Evolutionary conservation across 2,329 filamentous ascomycete genomes (phyloP).

Genomic region (Sarocladiaceae sp.): DNA sequence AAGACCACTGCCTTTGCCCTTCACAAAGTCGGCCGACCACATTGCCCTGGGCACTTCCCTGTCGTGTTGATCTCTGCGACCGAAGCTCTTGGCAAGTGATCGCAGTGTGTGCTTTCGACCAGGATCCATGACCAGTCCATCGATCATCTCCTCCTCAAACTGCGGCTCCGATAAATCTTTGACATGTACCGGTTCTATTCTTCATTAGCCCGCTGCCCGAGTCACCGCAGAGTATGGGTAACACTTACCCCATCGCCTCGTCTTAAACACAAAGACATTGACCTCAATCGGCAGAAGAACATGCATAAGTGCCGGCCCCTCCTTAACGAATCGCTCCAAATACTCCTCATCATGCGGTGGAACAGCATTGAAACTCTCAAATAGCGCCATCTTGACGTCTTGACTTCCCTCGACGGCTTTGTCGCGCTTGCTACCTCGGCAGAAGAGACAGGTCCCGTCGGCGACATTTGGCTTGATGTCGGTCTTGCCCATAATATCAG

Average conservation of each 20-base stretch:
- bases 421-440: not conserved
- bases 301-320: not conserved
- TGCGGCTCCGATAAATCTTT: conserved; percentile 18
- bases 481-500: not conserved
- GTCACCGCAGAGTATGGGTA: not conserved
- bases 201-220: conserved; percentile 12
- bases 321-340: not conserved
- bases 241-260: not conserved
- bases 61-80: conserved; percentile 15
- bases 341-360: not conserved
- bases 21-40: conserved; percentile 20
- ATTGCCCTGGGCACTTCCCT: conserved; percentile 11
- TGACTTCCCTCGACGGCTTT: not conserved
- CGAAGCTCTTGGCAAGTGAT: conserved; percentile 23
- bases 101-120: conserved; percentile 20
- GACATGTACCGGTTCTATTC: conserved; percentile 21
- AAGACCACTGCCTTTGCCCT: conserved; percentile 19
- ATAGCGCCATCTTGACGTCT: not conserved
- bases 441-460: not conserved
- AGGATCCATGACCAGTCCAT: conserved; percentile 24
- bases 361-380: not conserved
- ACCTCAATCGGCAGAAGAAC: not conserved
- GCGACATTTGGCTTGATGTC: not conserved
- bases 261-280: not conserved
- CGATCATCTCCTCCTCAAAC: conserved; percentile 24